Evolutionary conservation across 2,329 filamentous ascomycete species (phyloP), one percentile per base, ranked within the genome.

Genomic region (Cucurbitaria berberidis): DNA sequence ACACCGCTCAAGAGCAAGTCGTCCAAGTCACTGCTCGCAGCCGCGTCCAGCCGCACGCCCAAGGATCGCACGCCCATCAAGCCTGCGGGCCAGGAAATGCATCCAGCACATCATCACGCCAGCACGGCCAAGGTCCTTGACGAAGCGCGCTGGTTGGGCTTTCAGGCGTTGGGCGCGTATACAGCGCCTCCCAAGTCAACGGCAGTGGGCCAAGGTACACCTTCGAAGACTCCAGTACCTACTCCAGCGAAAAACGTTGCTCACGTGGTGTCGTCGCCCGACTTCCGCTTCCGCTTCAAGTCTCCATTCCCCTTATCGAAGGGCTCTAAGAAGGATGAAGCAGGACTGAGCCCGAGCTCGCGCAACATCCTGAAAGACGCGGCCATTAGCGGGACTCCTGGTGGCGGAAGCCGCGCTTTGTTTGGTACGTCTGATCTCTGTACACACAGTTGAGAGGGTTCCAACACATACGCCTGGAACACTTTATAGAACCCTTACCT

Each of bases 41-140:
- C 54, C 30, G 54, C 64, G 32, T 53, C 64, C 18, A 62, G 66
- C 24, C 69, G 61, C 48, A 76, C 78, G 6, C 91, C 91, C 5
- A 82, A 81, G 35, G 84, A 85, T 34, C 83, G 82, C 13, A 86
- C 86, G 3, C 82, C 86, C 5, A 78, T 89, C 62, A 89, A 89
- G 77, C 89, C 91, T 21, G 80, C 88, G 42, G 82, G 83, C 59
- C 86, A 87, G 54, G 92, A 96, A 73, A 97, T 97, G 93, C 93
- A 97, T 72, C 93, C 93, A 8, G 90, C 89, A 78, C 90, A 89
- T 70, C 85, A 86, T 51, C 91, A 95, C 51, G 82, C 85, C 48
- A 88, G 82, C 60, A 93, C 89, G 19, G 89, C 86, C 57, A 90
- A 89, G 48, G 81, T 90, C 39, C 85, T 89, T 1, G 92, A 95